Conservation (phyloP, 1,284 basidiomycete species). For the Cutaneotrichosporon spelunceum region DNA sequence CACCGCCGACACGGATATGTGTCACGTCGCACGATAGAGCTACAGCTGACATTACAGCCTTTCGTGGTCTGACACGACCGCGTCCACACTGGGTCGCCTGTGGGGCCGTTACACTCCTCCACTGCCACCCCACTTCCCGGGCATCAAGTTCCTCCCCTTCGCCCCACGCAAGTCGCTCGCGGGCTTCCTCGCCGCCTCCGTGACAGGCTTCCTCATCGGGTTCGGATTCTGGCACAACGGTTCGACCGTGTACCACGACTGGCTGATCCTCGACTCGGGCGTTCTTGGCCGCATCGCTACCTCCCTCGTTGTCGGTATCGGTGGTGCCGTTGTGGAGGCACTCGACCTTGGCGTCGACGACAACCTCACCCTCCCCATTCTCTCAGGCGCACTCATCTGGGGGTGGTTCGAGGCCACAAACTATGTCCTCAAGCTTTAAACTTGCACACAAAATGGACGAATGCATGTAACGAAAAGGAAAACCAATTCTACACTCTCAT, state of each 20-base stretch:
- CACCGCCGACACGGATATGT: neutral
- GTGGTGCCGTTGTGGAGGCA: conserved; percentile 79
- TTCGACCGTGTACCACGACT: conserved; percentile 54
- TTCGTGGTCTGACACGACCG: conserved; percentile 95
- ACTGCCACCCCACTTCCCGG: conserved; percentile 60
- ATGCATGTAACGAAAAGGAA: neutral
- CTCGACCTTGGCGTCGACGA: conserved; percentile 88
- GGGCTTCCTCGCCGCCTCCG: conserved; percentile 78
- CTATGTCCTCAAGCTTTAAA: conserved; percentile 22
- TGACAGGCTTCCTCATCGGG: conserved; percentile 72
- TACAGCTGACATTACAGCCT: conserved; percentile 57
- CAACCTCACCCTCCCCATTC: conserved; percentile 87
- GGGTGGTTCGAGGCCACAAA: conserved; percentile 47
- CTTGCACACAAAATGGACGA: neutral
- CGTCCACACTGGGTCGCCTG: conserved; percentile 85
- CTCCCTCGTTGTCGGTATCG: conserved; percentile 64
- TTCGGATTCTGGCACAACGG: conserved; percentile 69
- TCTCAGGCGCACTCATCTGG: conserved; percentile 79
- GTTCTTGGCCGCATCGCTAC: conserved; percentile 58
- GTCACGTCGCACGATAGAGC: neutral
- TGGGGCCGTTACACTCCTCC: conserved; percentile 73
- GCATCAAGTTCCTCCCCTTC: conserved; percentile 41
- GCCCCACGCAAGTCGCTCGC: conserved; percentile 61
- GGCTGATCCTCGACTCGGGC: conserved; percentile 48
- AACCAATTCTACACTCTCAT: neutral